A percentile compares a stretch with the other conserved stretches of the same genome.
Evolutionary conservation across 2,329 filamentous ascomycete genomes (phyloP).

Genomic region (Juglanconis sp.): DNA sequence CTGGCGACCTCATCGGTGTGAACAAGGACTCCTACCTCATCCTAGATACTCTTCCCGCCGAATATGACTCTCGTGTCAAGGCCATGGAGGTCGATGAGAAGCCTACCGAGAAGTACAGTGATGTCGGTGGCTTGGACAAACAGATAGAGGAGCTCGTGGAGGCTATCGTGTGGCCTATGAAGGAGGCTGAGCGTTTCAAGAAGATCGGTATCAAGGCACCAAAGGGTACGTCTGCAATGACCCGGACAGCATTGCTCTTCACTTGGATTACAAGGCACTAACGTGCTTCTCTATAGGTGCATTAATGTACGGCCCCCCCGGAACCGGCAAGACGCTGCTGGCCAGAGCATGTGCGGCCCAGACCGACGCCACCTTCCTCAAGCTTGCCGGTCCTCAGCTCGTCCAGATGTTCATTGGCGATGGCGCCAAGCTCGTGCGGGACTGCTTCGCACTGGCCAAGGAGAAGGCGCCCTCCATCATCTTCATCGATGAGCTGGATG

Average conservation of each 20-base stretch:
- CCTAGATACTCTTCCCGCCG: constrained; percentile 90
- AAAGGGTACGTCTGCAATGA: constrained; percentile 66
- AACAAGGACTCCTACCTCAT: constrained; percentile 99
- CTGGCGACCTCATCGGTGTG: constrained; percentile 93
- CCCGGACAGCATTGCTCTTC: neutral
- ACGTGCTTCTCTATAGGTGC: constrained; percentile 59
- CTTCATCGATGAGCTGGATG: constrained; percentile 98
- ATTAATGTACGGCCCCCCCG: constrained; percentile 93
- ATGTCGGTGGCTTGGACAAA: constrained; percentile 96
- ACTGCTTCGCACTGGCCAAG: constrained; percentile 96
- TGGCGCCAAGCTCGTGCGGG: constrained; percentile 93
- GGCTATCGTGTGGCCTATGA: constrained; percentile 99
- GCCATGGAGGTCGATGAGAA: constrained; percentile 99
- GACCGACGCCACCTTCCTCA: constrained; percentile 97
- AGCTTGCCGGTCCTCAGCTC: constrained; percentile 93
- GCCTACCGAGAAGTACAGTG: constrained; percentile 97
- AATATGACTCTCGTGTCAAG: constrained; percentile 98
- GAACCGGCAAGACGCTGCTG: constrained; percentile 86
- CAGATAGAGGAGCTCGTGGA: constrained; percentile 99
- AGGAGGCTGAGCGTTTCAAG: constrained; percentile 98
- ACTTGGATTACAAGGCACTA: constrained; percentile 10
- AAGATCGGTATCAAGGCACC: constrained; percentile 99
- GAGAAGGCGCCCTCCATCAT: constrained; percentile 99
- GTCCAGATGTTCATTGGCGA: constrained; percentile 99
- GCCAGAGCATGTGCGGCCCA: constrained; percentile 95